Percentiles rank a stretch among this genome's conserved stretches.
phyloP scores from a whole-genome alignment of 2,329 filamentous ascomycete genomes.

The Penicillium fuscoglaucum region DNA sequence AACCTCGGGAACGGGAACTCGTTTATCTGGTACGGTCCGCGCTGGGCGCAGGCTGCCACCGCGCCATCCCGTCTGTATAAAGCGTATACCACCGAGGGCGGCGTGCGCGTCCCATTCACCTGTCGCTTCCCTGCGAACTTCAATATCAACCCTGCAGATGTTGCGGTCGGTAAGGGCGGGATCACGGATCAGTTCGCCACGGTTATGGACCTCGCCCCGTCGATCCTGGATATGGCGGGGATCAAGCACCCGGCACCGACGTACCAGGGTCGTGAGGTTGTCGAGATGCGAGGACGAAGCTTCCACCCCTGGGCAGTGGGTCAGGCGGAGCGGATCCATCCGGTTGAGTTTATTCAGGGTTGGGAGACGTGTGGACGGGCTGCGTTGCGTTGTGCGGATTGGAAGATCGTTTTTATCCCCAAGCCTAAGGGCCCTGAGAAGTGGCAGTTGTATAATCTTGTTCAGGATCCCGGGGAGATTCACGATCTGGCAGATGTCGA shows the following conservation, averaged over 20 bases:
- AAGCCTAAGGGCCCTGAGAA: conserved; percentile 56
- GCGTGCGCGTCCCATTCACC: conserved; percentile 56
- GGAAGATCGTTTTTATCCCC: conserved; percentile 60
- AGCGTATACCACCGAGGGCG: conserved; percentile 52
- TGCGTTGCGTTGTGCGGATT: conserved; percentile 57
- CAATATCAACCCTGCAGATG: conserved; percentile 19
- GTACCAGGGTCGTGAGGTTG: conserved; percentile 53
- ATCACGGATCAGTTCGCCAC: conserved; percentile 56
- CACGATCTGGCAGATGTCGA: conserved; percentile 46
- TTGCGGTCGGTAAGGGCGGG: conserved; percentile 28
- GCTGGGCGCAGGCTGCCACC: conserved; percentile 57
- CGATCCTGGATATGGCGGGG: conserved; percentile 45
- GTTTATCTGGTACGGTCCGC: conserved; percentile 62
- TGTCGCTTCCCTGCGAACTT: conserved; percentile 44
- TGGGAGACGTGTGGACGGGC: conserved; percentile 59
- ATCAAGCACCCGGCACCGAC: conserved; percentile 54
- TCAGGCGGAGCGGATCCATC: conserved; percentile 46
- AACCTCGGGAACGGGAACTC: conserved; percentile 59
- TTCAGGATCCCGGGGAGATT: conserved; percentile 54
- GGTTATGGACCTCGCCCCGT: conserved; percentile 55
- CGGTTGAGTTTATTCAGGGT: conserved; percentile 54
- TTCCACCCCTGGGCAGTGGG: conserved; percentile 47
- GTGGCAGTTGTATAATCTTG: conserved; percentile 60
- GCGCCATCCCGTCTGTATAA: conserved; percentile 54
- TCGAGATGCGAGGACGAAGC: conserved; percentile 53